These are phyloP conservation scores for Leccinum longicurvipes DNA, from an alignment of 768 basidiomycete genomes.

Conservation along the genomic window DNA sequence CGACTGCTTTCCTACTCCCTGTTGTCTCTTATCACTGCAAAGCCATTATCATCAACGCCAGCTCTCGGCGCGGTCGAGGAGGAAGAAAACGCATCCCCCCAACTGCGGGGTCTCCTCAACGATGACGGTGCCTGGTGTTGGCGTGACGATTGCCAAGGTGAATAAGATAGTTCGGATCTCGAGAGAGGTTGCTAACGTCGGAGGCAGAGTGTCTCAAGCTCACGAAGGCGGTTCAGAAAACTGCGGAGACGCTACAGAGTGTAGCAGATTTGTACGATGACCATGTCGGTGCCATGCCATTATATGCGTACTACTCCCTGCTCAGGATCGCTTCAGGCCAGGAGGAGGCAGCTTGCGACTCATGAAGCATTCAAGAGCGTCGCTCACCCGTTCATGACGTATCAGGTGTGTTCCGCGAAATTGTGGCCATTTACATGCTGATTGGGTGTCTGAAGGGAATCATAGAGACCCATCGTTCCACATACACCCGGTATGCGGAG, in stretches of 20 bases:
- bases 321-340: slow-evolving; percentile 47
- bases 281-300: slow-evolving; percentile 50
- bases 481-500: slow-evolving; percentile 62
- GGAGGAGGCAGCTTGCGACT: slow-evolving; percentile 65
- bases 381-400: slow-evolving; percentile 70
- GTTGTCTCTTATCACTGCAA: slow-evolving; percentile 71
- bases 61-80: slow-evolving; percentile 48
- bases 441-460: slow-evolving; percentile 44
- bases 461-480: slow-evolving; percentile 71
- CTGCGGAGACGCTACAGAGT: slow-evolving; percentile 66
- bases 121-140: slow-evolving; percentile 83
- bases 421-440: neutral
- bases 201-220: slow-evolving; percentile 62
- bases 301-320: neutral
- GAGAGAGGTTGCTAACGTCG: neutral
- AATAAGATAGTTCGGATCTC: neutral
- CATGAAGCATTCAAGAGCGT: slow-evolving; percentile 75
- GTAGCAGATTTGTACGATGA: slow-evolving; percentile 79
- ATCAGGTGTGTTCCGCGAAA: slow-evolving; percentile 46
- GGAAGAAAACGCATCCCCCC: slow-evolving; percentile 37
- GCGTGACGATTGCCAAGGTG: slow-evolving; percentile 64
- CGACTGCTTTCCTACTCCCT: slow-evolving; percentile 70
- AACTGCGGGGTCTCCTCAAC: slow-evolving; percentile 60
- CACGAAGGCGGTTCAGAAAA: slow-evolving; percentile 75
- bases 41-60: slow-evolving; percentile 50